Conservation (phyloP, 768 basidiomycete genomes). For the Dentipellis sp. region DNA sequence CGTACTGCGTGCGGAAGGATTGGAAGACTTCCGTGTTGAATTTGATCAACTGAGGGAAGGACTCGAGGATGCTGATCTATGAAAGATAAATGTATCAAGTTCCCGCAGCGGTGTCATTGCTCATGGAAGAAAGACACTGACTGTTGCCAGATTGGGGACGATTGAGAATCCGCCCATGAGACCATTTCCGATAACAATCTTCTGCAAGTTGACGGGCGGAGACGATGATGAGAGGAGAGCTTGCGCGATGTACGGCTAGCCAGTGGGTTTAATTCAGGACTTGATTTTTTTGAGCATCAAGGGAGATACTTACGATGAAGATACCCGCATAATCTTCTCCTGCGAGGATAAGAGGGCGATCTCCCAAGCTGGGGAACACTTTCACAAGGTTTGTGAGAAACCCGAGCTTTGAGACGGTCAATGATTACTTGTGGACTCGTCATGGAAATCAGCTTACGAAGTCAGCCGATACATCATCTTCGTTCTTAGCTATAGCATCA, state of each 20-base stretch:
- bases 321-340: constrained; percentile 74
- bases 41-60: constrained; percentile 68
- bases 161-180: constrained; percentile 42
- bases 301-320: constrained; percentile 43
- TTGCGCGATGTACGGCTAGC: constrained; percentile 68
- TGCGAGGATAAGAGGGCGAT: constrained; percentile 55
- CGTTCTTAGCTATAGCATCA: constrained; percentile 27
- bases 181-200: constrained; percentile 66
- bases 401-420: constrained; percentile 39
- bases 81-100: background rate
- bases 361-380: constrained; percentile 61
- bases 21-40: constrained; percentile 59
- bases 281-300: too few relatives aligned
- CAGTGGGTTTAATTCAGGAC: background rate
- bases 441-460: constrained; percentile 4
- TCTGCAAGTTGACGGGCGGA: constrained; percentile 59
- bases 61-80: constrained; percentile 51
- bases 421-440: background rate
- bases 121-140: constrained; percentile 20
- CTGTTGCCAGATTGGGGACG: constrained; percentile 46
- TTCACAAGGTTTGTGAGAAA: constrained; percentile 65
- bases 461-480: constrained; percentile 9
- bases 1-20: constrained; percentile 63
- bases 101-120: background rate
- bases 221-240: constrained; percentile 52